Evolutionary conservation across 1,284 basidiomycete species (phyloP), one percentile per base, ranked within the genome.

Genomic region (Schizopora paradoxa): DNA sequence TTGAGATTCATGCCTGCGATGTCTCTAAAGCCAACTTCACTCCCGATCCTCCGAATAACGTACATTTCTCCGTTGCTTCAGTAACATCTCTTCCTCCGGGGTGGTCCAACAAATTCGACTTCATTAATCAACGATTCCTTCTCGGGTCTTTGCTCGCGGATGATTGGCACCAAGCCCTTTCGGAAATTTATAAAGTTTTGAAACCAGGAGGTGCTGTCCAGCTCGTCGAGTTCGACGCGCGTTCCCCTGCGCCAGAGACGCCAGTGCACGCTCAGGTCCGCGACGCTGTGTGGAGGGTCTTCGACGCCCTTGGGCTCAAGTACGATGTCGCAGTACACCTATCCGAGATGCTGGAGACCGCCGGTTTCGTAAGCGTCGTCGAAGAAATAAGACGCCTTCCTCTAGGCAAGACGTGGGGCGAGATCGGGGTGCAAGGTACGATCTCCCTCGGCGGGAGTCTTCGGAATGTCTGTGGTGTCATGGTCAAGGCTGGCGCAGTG

Each of bases 51-150:
- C 23, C 47, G 16, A 36, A 41, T 11, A 58, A 62, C 47, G 43
- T 57, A 27, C 16, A 55, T 13, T 58, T 63, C 43, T 16, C 43
- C 22, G 35, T 49, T 25, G 52, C 45, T 2, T 56, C 56, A 4
- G 49, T 56, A 27, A 54, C 52, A 1, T 23, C 47, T 6, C 52
- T 63, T 1, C 61, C 61, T 6, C 8, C 27, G 1, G 55, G 53
- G 1, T 61, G 59, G 61, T 42, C 36, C 13, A 41, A 52, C 53
- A 51, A 32, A 5, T 62, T 62, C 50, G 47, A 48, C 16, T 51
- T 64, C 16, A 51, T 61, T 25, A 54, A 62, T 49, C 61, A 62
- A 41, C 55, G 61, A 4, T 55, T 62, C 33, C 54, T 64, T 22
- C 44, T 58, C 3, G 51, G 54, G 10, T 59, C 56, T 0, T 29